phyloP scores from a whole-genome alignment of 139 green algal genomes.

The Spirogloea muscicola region DNA sequence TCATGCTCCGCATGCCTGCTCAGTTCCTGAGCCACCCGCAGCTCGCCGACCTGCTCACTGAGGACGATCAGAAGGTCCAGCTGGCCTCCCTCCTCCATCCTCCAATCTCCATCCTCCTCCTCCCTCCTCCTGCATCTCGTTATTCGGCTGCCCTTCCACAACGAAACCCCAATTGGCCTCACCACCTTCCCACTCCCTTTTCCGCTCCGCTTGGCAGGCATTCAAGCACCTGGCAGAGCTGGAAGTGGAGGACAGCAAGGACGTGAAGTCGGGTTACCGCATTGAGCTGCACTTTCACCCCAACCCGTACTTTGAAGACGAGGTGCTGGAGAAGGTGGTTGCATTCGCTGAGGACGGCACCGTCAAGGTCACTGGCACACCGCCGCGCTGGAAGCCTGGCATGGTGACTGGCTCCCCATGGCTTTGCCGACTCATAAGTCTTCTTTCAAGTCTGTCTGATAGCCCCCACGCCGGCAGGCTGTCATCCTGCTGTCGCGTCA shows the following conservation, averaged over 20 bases:
- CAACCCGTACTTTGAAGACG: conserved; percentile 64
- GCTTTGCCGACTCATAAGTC: background rate
- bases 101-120: no score
- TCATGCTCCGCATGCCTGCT: no score
- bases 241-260: conserved; percentile 60
- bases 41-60: conserved; percentile 49
- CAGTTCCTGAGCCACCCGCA: conserved; percentile 52
- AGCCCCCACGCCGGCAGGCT: no score
- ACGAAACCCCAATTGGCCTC: no score
- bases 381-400: conserved; percentile 49
- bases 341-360: conserved; percentile 52
- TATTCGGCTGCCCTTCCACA: no score
- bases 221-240: conserved; percentile 56
- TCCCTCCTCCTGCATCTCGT: no score
- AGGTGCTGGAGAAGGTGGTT: conserved; percentile 47
- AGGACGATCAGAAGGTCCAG: conserved; percentile 56
- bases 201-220: conserved; percentile 13
- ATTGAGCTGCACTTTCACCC: conserved; percentile 56
- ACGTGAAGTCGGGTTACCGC: conserved; percentile 67
- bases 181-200: no score
- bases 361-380: conserved; percentile 35
- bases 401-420: conserved; percentile 30
- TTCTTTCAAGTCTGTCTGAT: conserved; percentile 7
- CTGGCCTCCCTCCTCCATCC: no score
- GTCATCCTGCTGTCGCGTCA: no score